Percentiles rank a stretch among this genome's conserved stretches.
These are phyloP conservation scores for Euphrasia arctica DNA, from an alignment of 305 asterid genomes.

Conservation along the genomic window DNA sequence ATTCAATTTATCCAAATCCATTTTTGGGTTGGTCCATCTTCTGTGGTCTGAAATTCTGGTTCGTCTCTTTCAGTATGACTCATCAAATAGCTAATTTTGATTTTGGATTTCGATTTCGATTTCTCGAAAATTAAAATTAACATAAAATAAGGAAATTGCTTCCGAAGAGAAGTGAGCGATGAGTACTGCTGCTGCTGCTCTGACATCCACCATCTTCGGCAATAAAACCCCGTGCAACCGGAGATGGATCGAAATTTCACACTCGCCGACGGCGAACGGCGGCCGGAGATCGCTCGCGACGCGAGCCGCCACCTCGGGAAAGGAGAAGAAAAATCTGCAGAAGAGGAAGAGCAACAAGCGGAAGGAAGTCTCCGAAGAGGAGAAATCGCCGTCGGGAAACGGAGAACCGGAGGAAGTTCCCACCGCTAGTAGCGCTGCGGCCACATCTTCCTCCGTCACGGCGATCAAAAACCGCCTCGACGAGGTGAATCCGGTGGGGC, in stretches of 20 bases:
- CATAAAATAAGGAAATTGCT: neutral
- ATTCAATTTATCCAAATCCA: constrained; percentile 23
- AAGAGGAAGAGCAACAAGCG: constrained; percentile 37
- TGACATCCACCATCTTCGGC: constrained; percentile 48
- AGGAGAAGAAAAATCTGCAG: constrained; percentile 37
- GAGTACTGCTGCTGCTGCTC: constrained; percentile 47
- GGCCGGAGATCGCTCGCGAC: constrained; percentile 28
- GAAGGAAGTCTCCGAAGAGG: constrained; percentile 36
- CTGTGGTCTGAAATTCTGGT: neutral
- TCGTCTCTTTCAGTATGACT: constrained; percentile 38
- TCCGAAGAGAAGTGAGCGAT: constrained; percentile 23
- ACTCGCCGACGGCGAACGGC: constrained; percentile 28
- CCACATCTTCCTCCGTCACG: constrained; percentile 44
- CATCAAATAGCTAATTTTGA: constrained; percentile 11
- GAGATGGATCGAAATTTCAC: constrained; percentile 36
- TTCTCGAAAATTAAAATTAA: neutral
- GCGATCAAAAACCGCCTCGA: constrained; percentile 66
- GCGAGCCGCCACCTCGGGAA: constrained; percentile 45
- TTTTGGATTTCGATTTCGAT: neutral
- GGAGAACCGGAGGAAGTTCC: constrained; percentile 23
- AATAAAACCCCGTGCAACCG: constrained; percentile 39
- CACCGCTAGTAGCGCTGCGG: neutral
- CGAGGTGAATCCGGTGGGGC: constrained; percentile 90
- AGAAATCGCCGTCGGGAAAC: constrained; percentile 31
- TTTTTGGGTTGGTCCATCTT: constrained; percentile 24